These are phyloP conservation scores for Eudorina sp. DNA, from an alignment of 139 green algal genomes.

Conservation along the genomic window DNA sequence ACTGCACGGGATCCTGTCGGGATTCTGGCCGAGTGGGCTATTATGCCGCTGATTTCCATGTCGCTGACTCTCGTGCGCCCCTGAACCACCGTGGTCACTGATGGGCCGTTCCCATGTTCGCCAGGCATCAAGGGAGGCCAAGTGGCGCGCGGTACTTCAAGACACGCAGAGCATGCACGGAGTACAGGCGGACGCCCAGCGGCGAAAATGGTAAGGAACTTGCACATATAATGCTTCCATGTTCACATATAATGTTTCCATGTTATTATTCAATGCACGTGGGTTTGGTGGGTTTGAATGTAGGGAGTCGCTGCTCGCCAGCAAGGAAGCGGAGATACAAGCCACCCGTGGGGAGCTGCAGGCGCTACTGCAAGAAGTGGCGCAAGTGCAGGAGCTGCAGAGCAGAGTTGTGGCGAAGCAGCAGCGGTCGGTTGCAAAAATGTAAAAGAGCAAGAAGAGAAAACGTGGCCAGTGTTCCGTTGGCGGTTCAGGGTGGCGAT, in stretches of 20 bases:
- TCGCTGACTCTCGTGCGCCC: no score
- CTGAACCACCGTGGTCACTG: no score
- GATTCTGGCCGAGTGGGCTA: no score
- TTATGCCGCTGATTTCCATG: no score
- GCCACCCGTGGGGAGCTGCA: conserved; percentile 59
- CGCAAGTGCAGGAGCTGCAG: conserved; percentile 38
- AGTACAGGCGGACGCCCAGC: conserved; percentile 42
- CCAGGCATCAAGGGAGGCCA: conserved; percentile 44
- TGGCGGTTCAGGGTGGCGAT: no score
- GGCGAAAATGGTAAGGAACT: conserved; percentile 34
- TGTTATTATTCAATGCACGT: background rate
- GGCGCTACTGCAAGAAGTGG: conserved; percentile 52
- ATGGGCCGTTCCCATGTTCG: no score
- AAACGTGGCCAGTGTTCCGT: no score
- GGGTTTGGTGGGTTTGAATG: no score
- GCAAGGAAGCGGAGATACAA: conserved; percentile 61
- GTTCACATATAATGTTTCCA: background rate
- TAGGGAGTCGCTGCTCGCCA: conserved; percentile 43
- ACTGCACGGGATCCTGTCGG: no score
- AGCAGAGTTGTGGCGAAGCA: background rate
- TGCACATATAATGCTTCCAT: background rate
- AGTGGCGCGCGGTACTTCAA: conserved; percentile 58
- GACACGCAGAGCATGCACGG: conserved; percentile 51
- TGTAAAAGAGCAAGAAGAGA: no score
- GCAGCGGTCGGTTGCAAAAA: background rate